phyloP scores from a whole-genome alignment of 768 basidiomycete species.

The Auricularia cornea region DNA sequence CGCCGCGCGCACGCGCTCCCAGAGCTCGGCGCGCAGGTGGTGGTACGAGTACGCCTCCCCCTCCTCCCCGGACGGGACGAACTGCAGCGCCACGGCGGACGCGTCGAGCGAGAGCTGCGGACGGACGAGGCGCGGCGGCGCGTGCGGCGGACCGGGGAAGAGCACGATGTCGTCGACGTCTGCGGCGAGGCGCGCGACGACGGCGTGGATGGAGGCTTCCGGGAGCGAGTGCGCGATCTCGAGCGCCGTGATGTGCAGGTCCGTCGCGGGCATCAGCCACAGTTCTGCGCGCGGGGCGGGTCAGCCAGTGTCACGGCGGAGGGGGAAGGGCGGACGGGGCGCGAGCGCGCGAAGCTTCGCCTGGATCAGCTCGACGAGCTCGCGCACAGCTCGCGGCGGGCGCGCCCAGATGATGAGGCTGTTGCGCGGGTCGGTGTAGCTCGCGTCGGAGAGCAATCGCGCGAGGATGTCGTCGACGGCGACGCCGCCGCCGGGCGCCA shows the following conservation, averaged over 20 bases:
- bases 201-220: background rate
- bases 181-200: background rate
- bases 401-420: background rate
- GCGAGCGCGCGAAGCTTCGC: background rate
- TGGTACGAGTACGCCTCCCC: background rate
- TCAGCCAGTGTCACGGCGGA: background rate
- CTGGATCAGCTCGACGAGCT: background rate
- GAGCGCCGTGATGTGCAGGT: background rate
- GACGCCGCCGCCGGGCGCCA: background rate
- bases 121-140: background rate
- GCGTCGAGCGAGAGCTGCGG: background rate
- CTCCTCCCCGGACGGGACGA: background rate
- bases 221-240: background rate
- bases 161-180: background rate
- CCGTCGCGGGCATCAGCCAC: background rate
- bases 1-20: background rate
- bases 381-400: background rate
- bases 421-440: background rate
- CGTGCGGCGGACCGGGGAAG: no score
- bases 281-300: background rate
- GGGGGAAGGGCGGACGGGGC: background rate
- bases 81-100: background rate
- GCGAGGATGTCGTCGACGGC: background rate
- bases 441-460: background rate
- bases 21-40: background rate